Evolutionary conservation across 108 stramenopile genomes (phyloP), one percentile per base, ranked within the genome.

Genomic region (Skeletonema costatum): DNA sequence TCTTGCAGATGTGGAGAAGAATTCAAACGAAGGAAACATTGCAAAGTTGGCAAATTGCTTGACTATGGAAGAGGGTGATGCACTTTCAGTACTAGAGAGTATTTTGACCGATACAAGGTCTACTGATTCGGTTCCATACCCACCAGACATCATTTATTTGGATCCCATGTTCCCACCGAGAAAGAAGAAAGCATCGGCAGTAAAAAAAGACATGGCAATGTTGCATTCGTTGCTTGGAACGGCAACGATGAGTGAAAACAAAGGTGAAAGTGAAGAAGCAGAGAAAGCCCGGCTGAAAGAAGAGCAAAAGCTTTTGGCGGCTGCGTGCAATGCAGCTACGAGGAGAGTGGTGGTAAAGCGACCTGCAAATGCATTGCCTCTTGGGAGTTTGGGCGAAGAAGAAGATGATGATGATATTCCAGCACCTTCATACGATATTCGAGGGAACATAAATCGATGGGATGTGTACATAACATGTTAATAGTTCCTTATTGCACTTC

Each of bases 121-220:
- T 17, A 51, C 17, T n/a, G 19, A 51, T 13, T 66, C 25, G 13
- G 32, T 25, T 30, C 9, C 51, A 5, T 50, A 46, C 39, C 77
- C 51, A 16, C 90, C 86, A 12, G 87, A 92, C 71, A 74, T 96
- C 29, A 80, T 87, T 66, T 96, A 96, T 68, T 70, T 96, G 19
- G 95, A 96, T 76, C 95, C 92, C 13, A 96, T 96, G 95, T 96
- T 96, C 70, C 95, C 95, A 10, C 86, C 91, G 2, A 72, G 92
- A 21, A 89, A 74, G 32, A 96, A 93, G 67, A 74, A 67, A 59
- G 60, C 81, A 30, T 83, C 90, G 9, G 82, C 86, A 19, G 95
- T 96, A 21, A 96, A 93, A 67, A 93, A 96, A 68, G 85, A 87
- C 36, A 96, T 96, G 95, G 71, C 86, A 39, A 85, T 96, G 63